Evolutionary conservation across 2,329 filamentous ascomycete genomes (phyloP).

Genomic region (Sphaerulina musiva): DNA sequence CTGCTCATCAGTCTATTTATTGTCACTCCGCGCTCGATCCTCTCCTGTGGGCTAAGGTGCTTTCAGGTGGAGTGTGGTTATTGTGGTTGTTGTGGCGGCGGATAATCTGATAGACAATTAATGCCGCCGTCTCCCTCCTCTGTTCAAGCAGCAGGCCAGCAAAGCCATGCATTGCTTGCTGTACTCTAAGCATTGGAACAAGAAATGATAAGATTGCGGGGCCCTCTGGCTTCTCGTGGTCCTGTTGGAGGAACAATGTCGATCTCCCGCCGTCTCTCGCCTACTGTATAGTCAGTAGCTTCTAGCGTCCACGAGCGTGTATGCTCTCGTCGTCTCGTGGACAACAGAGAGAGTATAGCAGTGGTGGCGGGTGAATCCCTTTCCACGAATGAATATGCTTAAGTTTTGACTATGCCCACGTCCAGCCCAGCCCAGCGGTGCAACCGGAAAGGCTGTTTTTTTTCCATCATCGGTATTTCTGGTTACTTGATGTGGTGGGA

Average conservation of each 20-base stretch:
- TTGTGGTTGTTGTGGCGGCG: not conserved
- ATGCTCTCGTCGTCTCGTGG: too few relatives aligned
- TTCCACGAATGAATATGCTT: not conserved
- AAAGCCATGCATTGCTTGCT: not conserved
- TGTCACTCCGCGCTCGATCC: not conserved
- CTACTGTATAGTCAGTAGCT: too few relatives aligned
- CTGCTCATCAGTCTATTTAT: not conserved
- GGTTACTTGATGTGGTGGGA: too few relatives aligned
- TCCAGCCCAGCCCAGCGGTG: too few relatives aligned
- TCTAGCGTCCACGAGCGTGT: too few relatives aligned
- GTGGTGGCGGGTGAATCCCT: not conserved
- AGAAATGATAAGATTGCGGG: not conserved
- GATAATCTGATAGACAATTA: not conserved
- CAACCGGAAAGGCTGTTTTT: too few relatives aligned
- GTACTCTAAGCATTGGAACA: conserved; percentile 1
- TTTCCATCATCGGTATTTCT: too few relatives aligned
- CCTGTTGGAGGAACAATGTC: conserved; percentile 7
- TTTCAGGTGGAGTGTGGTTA: not conserved
- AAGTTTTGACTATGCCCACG: too few relatives aligned
- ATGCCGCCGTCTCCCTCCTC: not conserved
- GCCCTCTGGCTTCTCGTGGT: not conserved
- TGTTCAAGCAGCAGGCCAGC: too few relatives aligned
- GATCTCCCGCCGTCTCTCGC: not conserved
- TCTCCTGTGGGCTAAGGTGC: not conserved
- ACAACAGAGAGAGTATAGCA: too few relatives aligned